A percentile compares a stretch with the other conserved stretches of the same genome.
Evolutionary conservation across 306 rosid genomes (phyloP).

Genomic region (Gillenia trifoliata): DNA sequence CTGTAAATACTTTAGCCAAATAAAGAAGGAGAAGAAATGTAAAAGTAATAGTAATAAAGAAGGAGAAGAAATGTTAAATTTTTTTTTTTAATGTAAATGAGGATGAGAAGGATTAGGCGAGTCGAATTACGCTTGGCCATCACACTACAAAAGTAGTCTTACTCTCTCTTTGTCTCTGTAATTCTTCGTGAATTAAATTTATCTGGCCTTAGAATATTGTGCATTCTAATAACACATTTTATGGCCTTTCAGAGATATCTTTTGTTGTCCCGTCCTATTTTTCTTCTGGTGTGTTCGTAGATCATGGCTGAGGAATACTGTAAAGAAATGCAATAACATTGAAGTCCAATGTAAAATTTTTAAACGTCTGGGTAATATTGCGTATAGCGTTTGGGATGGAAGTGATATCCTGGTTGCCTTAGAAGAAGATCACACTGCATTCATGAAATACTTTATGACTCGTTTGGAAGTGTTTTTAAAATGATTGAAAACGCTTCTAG

Average conservation of each 20-base stretch:
- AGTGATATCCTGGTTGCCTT: slow-evolving; percentile 38
- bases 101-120: too few relatives aligned
- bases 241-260: slow-evolving; percentile 63
- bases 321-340: slow-evolving; percentile 63
- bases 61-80: too few relatives aligned
- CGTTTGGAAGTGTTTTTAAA: too few relatives aligned
- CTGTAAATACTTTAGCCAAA: too few relatives aligned
- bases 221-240: slow-evolving; percentile 17
- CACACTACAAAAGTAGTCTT: too few relatives aligned
- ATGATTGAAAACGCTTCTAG: too few relatives aligned
- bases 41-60: too few relatives aligned
- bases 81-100: too few relatives aligned
- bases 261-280: slow-evolving; percentile 76
- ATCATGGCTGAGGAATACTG: slow-evolving; percentile 83
- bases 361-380: slow-evolving; percentile 65
- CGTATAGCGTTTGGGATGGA: slow-evolving; percentile 66
- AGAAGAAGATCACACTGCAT: slow-evolving; percentile 78
- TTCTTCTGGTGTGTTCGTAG: slow-evolving; percentile 93
- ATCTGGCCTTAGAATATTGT: not conserved
- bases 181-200: slow-evolving; percentile 12
- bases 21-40: too few relatives aligned
- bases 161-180: too few relatives aligned
- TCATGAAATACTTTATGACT: slow-evolving; percentile 88
- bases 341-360: slow-evolving; percentile 82
- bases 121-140: too few relatives aligned